Evolutionary conservation across 2,329 filamentous ascomycete genomes (phyloP), one percentile per base, ranked within the genome.

Genomic region (Tetracladium maxilliforme): DNA sequence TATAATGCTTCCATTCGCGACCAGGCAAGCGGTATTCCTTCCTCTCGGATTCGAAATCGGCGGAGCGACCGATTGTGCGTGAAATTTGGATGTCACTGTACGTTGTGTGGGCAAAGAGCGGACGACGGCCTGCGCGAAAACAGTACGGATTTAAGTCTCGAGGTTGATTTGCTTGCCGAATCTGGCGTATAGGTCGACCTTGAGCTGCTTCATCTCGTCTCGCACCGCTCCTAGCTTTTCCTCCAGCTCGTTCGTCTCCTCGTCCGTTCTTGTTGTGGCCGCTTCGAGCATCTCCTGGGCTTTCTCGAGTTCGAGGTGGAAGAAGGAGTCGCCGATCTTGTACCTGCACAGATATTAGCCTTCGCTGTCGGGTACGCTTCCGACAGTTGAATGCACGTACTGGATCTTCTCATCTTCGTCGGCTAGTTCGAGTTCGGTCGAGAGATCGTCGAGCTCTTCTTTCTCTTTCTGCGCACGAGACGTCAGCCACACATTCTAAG

Each of bases 81-180:
- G n/a, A n/a, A n/a, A n/a, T n/a, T n/a, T n/a, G n/a, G n/a, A n/a
- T n/a, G n/a, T n/a, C n/a, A n/a, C n/a, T n/a, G n/a, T n/a, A n/a
- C n/a, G n/a, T n/a, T n/a, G n/a, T n/a, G n/a, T n/a, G n/a, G n/a
- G n/a, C n/a, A n/a, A n/a, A n/a, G n/a, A n/a, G n/a, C n/a, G n/a
- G n/a, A n/a, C n/a, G n/a, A n/a, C n/a, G n/a, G n/a, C n/a, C n/a
- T n/a, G n/a, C n/a, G n/a, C n/a, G n/a, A n/a, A n/a, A n/a, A n/a
- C n/a, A n/a, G n/a, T n/a, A n/a, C n/a, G n/a, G n/a, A n/a, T 41
- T 66, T 61, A 90, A 39, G 79, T 82, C 54, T 98, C 90, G 36
- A 95, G 63, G 54, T 98, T 98, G 61, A 98, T 98, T 49, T 86
- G 92, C 51, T 80, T 73, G 28, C 90, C 90, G 54, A 98, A 98